Conservation (phyloP, 1,284 basidiomycete species). For the Cutaneotrichosporon dermatis region DNA sequence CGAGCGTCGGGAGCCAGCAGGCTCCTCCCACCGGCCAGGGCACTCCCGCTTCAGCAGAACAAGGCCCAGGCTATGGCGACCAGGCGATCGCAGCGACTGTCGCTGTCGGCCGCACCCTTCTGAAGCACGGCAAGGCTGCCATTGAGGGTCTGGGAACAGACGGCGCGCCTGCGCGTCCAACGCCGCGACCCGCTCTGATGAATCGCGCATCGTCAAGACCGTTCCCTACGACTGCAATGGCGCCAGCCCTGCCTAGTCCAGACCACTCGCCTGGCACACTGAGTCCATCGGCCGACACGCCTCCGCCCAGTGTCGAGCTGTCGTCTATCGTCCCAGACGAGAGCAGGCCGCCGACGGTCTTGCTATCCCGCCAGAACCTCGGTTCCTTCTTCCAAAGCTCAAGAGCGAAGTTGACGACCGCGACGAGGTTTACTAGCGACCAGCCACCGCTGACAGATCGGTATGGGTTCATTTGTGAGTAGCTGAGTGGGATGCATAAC, state of each 20-base stretch:
- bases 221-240: constrained; percentile 29
- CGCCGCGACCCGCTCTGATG: constrained; percentile 45
- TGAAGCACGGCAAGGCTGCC: constrained; percentile 34
- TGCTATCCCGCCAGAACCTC: constrained; percentile 42
- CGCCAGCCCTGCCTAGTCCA: constrained; percentile 23
- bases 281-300: constrained; percentile 25
- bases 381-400: constrained; percentile 39
- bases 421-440: constrained; percentile 56
- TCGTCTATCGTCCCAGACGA: constrained; percentile 82
- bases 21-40: constrained; percentile 34
- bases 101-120: constrained; percentile 31
- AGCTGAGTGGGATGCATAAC: too few species aligned
- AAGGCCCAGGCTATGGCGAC: constrained; percentile 21
- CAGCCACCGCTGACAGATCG: constrained; percentile 75
- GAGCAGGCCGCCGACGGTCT: constrained; percentile 70
- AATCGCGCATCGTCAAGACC: constrained; percentile 36
- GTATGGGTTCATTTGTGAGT: constrained; percentile 85
- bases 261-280: background rate
- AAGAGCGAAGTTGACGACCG: constrained; percentile 40
- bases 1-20: constrained; percentile 33
- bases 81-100: constrained; percentile 37
- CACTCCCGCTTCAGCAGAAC: background rate
- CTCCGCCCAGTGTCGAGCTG: constrained; percentile 63
- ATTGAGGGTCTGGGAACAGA: constrained; percentile 20
- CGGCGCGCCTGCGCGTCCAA: constrained; percentile 37